A percentile compares a stretch with the other conserved stretches of the same genome.
phyloP scores from a whole-genome alignment of 805 yeast genomes.

The Metschnikowia kofuensis region DNA sequence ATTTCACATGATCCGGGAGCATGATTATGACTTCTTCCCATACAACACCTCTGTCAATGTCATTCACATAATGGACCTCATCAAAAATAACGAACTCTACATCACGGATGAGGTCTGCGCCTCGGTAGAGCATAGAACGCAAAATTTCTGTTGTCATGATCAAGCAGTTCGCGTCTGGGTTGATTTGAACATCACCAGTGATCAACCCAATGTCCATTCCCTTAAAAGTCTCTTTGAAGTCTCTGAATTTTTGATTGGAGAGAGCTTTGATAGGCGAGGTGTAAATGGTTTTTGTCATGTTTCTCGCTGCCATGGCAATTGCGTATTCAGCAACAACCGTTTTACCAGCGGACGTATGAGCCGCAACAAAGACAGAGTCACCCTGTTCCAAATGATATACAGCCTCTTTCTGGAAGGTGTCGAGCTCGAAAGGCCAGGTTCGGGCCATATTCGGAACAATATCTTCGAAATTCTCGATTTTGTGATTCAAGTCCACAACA shows the following conservation, averaged over 20 bases:
- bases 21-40: constrained; percentile 99
- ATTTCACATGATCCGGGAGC: constrained; percentile 95
- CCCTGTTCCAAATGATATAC: constrained; percentile 95
- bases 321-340: constrained; percentile 98
- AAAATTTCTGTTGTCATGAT: constrained; percentile 98
- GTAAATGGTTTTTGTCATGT: constrained; percentile 95
- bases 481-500: constrained; percentile 81
- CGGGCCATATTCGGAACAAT: constrained; percentile 92
- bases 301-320: constrained; percentile 91
- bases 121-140: constrained; percentile 92
- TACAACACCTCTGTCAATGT: constrained; percentile 95
- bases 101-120: constrained; percentile 94
- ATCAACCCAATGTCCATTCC: constrained; percentile 88
- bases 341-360: constrained; percentile 98
- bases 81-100: constrained; percentile 97
- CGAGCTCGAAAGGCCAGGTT: constrained; percentile 92
- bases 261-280: constrained; percentile 94
- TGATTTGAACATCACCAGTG: constrained; percentile 97
- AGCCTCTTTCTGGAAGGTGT: constrained; percentile 95
- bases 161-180: constrained; percentile 92
- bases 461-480: constrained; percentile 79
- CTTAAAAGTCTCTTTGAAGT: constrained; percentile 73
- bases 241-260: constrained; percentile 87
- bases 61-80: constrained; percentile 97
- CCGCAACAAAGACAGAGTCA: constrained; percentile 97